A percentile compares a stretch with the other conserved stretches of the same genome.
Evolutionary conservation across 2,329 filamentous ascomycete species (phyloP).

Genomic region (Fusarium citri): DNA sequence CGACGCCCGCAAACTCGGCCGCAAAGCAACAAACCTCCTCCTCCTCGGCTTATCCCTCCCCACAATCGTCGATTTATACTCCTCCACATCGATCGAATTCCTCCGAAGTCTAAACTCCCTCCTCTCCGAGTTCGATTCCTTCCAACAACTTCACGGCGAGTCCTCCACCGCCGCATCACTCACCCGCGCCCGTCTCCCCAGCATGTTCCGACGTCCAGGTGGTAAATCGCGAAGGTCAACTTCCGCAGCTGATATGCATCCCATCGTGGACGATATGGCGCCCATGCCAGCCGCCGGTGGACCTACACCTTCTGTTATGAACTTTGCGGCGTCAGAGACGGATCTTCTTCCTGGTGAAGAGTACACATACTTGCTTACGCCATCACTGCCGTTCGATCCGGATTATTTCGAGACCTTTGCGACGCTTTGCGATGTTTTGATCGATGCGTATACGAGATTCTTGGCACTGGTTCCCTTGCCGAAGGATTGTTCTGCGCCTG

Average conservation of each 20-base stretch:
- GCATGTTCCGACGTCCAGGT: constrained; percentile 80
- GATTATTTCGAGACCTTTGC: constrained; percentile 98
- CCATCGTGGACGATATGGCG: constrained; percentile 49
- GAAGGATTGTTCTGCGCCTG: constrained; percentile 73
- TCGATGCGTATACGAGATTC: constrained; percentile 88
- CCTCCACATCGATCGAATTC: constrained; percentile 83
- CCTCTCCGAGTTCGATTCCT: constrained; percentile 91
- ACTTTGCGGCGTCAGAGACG: constrained; percentile 68
- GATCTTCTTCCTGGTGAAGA: constrained; percentile 85
- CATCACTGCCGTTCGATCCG: constrained; percentile 91
- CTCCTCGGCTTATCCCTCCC: constrained; percentile 93
- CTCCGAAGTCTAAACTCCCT: constrained; percentile 87
- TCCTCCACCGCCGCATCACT: constrained; percentile 78
- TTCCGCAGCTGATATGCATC: constrained; percentile 58
- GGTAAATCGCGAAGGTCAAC: constrained; percentile 68
- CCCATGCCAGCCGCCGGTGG: constrained; percentile 43
- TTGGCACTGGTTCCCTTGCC: constrained; percentile 80
- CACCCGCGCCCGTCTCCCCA: constrained; percentile 81
- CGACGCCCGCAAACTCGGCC: constrained; percentile 83
- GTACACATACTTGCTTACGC: constrained; percentile 90
- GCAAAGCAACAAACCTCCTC: constrained; percentile 93
- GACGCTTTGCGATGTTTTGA: constrained; percentile 93
- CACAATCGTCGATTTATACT: constrained; percentile 87
- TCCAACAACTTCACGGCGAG: constrained; percentile 86
- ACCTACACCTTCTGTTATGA: constrained; percentile 61